A percentile compares a stretch with the other conserved stretches of the same genome.
These are phyloP conservation scores for Cerrena zonata DNA, from an alignment of 1,284 basidiomycete species.

Conservation along the genomic window DNA sequence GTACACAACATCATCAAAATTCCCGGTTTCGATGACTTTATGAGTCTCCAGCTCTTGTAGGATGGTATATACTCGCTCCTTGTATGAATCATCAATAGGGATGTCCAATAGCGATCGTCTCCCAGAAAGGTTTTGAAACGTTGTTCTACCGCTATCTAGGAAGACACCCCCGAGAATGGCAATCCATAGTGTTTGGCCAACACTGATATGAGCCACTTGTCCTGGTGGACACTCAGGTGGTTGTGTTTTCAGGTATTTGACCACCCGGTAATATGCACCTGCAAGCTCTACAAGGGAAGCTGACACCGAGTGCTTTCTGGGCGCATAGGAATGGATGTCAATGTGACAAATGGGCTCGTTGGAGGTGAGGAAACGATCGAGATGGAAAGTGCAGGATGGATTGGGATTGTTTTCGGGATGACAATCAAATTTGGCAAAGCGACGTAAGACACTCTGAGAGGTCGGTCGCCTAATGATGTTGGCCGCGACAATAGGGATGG, in stretches of 20 bases:
- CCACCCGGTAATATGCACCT: slow-evolving; percentile 20
- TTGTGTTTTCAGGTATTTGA: slow-evolving; percentile 18
- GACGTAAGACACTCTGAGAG: slow-evolving; percentile 18
- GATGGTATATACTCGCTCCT: not conserved
- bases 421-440: slow-evolving; percentile 6
- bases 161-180: slow-evolving; percentile 22
- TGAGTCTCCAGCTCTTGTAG: not conserved
- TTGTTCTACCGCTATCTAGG: slow-evolving; percentile 20
- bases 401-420: not conserved
- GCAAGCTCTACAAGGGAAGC: slow-evolving; percentile 22
- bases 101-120: slow-evolving; percentile 9
- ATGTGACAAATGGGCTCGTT: slow-evolving; percentile 17
- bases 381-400: slow-evolving; percentile 11
- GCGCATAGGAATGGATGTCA: slow-evolving; percentile 26
- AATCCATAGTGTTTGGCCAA: slow-evolving; percentile 25
- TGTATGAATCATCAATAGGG: slow-evolving; percentile 2
- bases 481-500: slow-evolving; percentile 20
- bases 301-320: slow-evolving; percentile 15
- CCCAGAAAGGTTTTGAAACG: slow-evolving; percentile 23
- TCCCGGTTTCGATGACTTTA: not conserved
- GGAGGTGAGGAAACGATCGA: slow-evolving; percentile 10
- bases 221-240: not conserved
- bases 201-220: slow-evolving; percentile 14
- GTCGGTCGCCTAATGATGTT: slow-evolving; percentile 24
- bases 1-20: slow-evolving; percentile 1